Evolutionary conservation across 306 rosid species (phyloP), one percentile per base, ranked within the genome.

Genomic region (Heteromeles arbutifolia): DNA sequence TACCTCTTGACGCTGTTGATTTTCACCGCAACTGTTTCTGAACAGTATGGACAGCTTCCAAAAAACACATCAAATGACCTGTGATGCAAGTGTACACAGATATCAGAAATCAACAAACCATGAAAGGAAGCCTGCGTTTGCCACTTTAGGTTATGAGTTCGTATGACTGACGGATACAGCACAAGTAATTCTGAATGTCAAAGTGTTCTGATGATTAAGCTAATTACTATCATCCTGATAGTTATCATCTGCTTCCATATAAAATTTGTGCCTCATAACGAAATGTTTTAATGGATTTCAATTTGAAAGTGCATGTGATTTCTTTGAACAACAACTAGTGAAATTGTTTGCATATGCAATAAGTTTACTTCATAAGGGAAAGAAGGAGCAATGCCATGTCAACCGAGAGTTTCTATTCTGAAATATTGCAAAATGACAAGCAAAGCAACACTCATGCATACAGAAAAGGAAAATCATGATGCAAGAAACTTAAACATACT

Each of bases 1-100:
- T 65, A 79, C 50, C 65, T 70, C 74, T 76, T 72, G 14, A 69
- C 37, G 62, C 53, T 72, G 53, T 67, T 72, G 63, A 75, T 76
- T 74, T 76, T 83, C 72, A 83, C 86, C 2, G 81, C 84, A 52
- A 83, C 67, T 53, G 86, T 76, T 54, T 83, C 84, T 25, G 82
- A 80, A 78, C 84, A 80, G 59, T 80, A 84, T 28, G 84, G 77
- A 56, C 87, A 84, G 48, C 79, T 84, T 66, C 84, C 84, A 45
- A 80, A 84, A 12, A 79, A 59, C 45, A 84, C 79, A 63, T 84
- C 62, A 65, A 80, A 84, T 80, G 82, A 80, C 79, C 84, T 84
- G 84, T 13, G 66, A 66, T 71, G 78, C 78, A 79, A 69, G 58
- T 63, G 28, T 31, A 25, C 13, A 32, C 19, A 17, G 8, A 50